phyloP scores from a whole-genome alignment of 257 asterid genomes.

The Petunia secreta region DNA sequence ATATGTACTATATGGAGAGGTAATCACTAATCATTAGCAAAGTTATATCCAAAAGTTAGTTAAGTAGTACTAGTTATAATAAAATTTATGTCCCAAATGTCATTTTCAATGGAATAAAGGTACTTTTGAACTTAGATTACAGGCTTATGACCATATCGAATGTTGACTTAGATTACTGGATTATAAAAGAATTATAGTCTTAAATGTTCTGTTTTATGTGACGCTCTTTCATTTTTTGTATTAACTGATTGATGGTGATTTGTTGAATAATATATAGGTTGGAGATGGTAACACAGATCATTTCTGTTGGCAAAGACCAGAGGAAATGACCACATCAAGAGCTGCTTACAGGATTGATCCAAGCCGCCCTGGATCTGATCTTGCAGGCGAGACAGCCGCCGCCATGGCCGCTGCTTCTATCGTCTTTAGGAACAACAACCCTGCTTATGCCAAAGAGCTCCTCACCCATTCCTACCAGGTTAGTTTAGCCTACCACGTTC shows the following conservation, averaged over 20 bases:
- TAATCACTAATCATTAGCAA: slow-evolving; percentile 18
- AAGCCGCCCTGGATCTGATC: slow-evolving; percentile 85
- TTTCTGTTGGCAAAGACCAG: slow-evolving; percentile 95
- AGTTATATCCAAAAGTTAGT: too few relatives aligned
- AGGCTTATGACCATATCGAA: neutral
- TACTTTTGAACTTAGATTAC: neutral
- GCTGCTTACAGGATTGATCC: slow-evolving; percentile 79
- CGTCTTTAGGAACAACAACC: slow-evolving; percentile 69
- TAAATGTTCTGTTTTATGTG: too few relatives aligned
- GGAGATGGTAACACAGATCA: slow-evolving; percentile 96
- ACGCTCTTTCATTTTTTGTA: too few relatives aligned
- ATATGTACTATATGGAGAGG: slow-evolving; percentile 91
- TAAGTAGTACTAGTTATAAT: neutral
- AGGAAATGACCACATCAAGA: slow-evolving; percentile 92
- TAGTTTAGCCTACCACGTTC: neutral
- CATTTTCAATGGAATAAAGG: neutral
- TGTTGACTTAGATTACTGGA: neutral
- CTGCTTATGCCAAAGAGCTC: slow-evolving; percentile 69
- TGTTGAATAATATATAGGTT: slow-evolving; percentile 51
- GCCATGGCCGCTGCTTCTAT: slow-evolving; percentile 96
- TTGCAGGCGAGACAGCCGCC: slow-evolving; percentile 96
- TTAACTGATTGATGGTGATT: neutral
- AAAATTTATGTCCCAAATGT: neutral
- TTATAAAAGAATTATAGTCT: too few relatives aligned
- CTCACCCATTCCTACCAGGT: slow-evolving; percentile 86